Evolutionary conservation across 805 yeast species (phyloP).

Genomic region (Candida easanensis): DNA sequence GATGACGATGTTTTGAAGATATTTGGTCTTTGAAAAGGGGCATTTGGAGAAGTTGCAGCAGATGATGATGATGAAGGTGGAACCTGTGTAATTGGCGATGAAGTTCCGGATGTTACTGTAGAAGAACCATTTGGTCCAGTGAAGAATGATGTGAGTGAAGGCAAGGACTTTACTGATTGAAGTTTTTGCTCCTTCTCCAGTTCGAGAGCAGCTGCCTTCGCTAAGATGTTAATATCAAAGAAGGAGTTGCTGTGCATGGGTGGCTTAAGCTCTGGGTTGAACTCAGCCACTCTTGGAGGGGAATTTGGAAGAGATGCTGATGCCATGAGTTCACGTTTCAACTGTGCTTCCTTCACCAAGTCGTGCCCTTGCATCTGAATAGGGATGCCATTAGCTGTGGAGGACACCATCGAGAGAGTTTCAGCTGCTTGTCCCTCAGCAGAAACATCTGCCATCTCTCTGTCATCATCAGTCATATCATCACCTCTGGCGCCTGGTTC

Average conservation of each 20-base stretch:
- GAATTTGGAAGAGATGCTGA: conserved; percentile 23
- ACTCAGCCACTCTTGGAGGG: conserved; percentile 17
- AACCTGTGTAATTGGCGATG: neutral
- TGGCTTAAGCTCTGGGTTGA: conserved; percentile 11
- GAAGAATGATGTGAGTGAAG: conserved; percentile 28
- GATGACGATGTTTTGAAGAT: conserved; percentile 19
- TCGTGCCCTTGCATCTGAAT: neutral
- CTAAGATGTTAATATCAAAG: conserved; percentile 29
- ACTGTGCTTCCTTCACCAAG: conserved; percentile 10
- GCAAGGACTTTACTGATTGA: conserved; percentile 28
- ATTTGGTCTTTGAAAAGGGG: conserved; percentile 15
- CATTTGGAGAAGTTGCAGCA: conserved; percentile 15
- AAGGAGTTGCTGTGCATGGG: conserved; percentile 14
- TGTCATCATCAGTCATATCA: neutral
- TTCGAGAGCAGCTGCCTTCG: conserved; percentile 30
- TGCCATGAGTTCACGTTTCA: conserved; percentile 14
- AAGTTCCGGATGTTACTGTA: neutral
- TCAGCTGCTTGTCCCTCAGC: conserved; percentile 6
- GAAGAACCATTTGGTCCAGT: conserved; percentile 2
- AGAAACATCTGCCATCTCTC: conserved; percentile 1
- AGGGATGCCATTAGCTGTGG: conserved; percentile 10
- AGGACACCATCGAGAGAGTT: conserved; percentile 8
- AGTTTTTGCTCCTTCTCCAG: conserved; percentile 28
- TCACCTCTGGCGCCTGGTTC: neutral
- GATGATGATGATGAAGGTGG: conserved; percentile 6